Evolutionary conservation across 2,329 filamentous ascomycete species (phyloP), one percentile per base, ranked within the genome.

Genomic region (Colletotrichum godetiae): DNA sequence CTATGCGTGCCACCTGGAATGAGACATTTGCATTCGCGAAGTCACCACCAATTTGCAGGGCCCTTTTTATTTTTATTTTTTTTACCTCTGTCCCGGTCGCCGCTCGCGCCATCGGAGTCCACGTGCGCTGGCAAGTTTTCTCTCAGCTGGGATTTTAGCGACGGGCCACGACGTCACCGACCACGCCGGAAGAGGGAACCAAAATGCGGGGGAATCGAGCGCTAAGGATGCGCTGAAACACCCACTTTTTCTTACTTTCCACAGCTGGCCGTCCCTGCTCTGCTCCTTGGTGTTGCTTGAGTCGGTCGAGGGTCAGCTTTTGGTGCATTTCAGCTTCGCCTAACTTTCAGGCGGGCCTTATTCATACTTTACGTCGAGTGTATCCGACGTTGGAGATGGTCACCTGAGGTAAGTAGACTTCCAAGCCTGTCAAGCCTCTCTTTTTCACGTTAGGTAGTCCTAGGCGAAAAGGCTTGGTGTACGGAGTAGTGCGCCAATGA

Each of bases 121-220:
- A 73, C 70, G 70, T 73, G 70, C 70, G 67, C 70, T n/a, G 49
- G 67, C 56, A 60, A 55, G 60, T 61, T 65, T 70, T 58, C 65
- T 64, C 31, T 37, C 60, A 55, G 67, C 59, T 46, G 24, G 33
- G 49, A 35, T 53, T 64, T 73, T 73, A 60, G 70, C 55, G 66
- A 69, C 55, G 35, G 62, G 31, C 5, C 37, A 56, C 70, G 70
- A 73, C 67, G 70, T 73, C 70, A 73, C 57, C 15, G 31, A 58
- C 12, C 13, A 22, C 49, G 56, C 68, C 64, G 66, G 35, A 60
- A 73, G 67, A 64, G 49, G 71, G 35, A 42, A 42, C 27, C 60
- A 73, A 70, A 73, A 70, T 71, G 67, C 71, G 71, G 71, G 71
- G 71, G 71, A 73, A 37, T 33, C 19, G 29, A 42, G 55, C 67